Evolutionary conservation across 495 filamentous ascomycete genomes (phyloP), one percentile per base, ranked within the genome.

Genomic region (Lindgomyces ingoldianus): DNA sequence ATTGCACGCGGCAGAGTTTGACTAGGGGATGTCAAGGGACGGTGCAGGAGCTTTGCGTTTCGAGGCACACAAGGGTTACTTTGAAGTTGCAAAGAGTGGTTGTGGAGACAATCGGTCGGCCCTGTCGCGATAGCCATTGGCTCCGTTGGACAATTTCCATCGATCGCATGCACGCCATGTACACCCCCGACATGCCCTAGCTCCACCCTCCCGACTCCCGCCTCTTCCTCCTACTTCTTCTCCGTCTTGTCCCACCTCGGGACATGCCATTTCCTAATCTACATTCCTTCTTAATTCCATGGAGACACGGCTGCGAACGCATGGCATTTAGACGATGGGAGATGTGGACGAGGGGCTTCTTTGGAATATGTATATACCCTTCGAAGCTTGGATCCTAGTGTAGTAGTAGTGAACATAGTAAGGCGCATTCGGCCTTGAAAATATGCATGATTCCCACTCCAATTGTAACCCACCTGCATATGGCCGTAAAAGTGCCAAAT

Each of bases 81-180:
- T 14, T 6, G 33, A 14, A 14, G 6, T 39, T 6, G 6, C 6
- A 39, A 14, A 39, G 33, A 39, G 33, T 6, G 33, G 6, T 39
- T 14, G 33, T 6, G 6, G 14, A 39, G 33, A 39, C 33, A 6
- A 12, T 11, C 25, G n/a, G 26, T 18, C 24, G 30, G 24, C n/a
- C 4, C 45, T 4, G 18, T 8, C 45, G 11, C 25, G 50, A 19
- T 21, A 29, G 12, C 30, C 24, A 53, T 53, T 53, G 50, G 50
- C 16, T 18, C 50, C 50, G 25, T 33, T 26, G 50, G 50, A 53
- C 24, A 53, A 29, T 53, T 53, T 33, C 2, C 4, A 53, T 53
- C 25, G 50, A 24, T 29, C 24, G 8, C 8, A 53, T 53, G 50
- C 54, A 57, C 21, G 27, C 6, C 41, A 39, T 39, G 33, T 39